Evolutionary conservation across 2,329 filamentous ascomycete genomes (phyloP), one percentile per base, ranked within the genome.

Genomic region (Neopestalotiopsis clavispora): DNA sequence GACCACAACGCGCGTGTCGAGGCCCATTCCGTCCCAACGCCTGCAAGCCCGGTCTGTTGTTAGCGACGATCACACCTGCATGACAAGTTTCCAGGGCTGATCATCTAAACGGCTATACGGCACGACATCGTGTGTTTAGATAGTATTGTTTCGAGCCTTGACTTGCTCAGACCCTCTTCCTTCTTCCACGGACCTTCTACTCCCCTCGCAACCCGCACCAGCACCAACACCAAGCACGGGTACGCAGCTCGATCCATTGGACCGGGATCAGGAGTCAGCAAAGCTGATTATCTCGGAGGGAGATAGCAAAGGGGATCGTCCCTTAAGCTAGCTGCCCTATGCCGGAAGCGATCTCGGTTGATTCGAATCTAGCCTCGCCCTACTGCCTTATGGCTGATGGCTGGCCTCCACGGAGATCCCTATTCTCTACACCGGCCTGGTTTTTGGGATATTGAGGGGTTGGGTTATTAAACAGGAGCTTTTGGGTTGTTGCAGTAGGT

Each of bases 31-130:
- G 7, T 52, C 34, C 34, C 34, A 38, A 52, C 17, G 17, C 14
- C 14, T 52, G 45, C 45, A 52, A 38, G 45, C 45, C 45, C 23
- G n/a, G 45, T 17, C 45, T 52, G n/a, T 52, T 52, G 45, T 52
- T 52, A 52, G 45, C 45, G 45, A 52, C 45, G 17, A 52, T 52
- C 45, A 52, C 5, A n/a, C 45, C 23, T 6, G n/a, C 17, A 20
- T 52, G 45, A 52, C 45, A 52, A 38, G 45, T 52, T 52, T 52
- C n/a, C 45, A 52, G n/a, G 45, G 45, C 45, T 52, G 45, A 52
- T 52, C 45, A 20, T 52, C 45, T 52, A 23, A 52, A 52, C 45
- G 45, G 45, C 17, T 52, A 20, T n/a, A 52, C 45, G 45, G 45
- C 45, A 52, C 45, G 45, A 52, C 45, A 52, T n/a, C 45, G 6